Evolutionary conservation across 2,329 filamentous ascomycete genomes (phyloP).

Genomic region (Elsinoe batatas): DNA sequence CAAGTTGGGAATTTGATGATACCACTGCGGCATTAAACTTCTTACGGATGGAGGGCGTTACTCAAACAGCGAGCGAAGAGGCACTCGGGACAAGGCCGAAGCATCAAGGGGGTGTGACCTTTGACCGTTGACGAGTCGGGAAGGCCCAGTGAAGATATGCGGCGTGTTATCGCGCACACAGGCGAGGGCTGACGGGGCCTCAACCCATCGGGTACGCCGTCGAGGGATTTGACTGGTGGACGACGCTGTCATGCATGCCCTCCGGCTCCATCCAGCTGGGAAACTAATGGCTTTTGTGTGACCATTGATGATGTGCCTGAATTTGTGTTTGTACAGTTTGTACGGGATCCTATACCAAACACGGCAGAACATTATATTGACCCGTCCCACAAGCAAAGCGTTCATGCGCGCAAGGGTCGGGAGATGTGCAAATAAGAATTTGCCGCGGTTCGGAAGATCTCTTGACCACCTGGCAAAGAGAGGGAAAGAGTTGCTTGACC

Average conservation of each 20-base stretch:
- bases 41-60: neutral
- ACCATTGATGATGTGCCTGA: neutral
- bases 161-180: slow-evolving; percentile 13
- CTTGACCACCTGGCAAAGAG: slow-evolving; percentile 2
- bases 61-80: slow-evolving; percentile 3
- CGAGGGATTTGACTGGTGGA: slow-evolving; percentile 7
- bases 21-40: slow-evolving; percentile 10
- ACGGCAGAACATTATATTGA: neutral
- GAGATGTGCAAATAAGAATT: slow-evolving; percentile 9
- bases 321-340: neutral
- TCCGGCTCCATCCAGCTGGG: slow-evolving; percentile 7
- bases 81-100: slow-evolving; percentile 7
- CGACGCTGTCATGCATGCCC: neutral
- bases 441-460: slow-evolving; percentile 2
- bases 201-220: slow-evolving; percentile 5
- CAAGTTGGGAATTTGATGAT: slow-evolving; percentile 1
- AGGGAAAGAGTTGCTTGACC: neutral
- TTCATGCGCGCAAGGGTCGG: slow-evolving; percentile 5
- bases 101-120: slow-evolving; percentile 6
- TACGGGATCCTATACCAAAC: too few relatives aligned
- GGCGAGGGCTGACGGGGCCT: slow-evolving; percentile 5
- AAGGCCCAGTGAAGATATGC: slow-evolving; percentile 9
- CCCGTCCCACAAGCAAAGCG: neutral
- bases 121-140: neutral
- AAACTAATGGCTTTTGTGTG: neutral